A percentile compares a stretch with the other conserved stretches of the same genome.
These are phyloP conservation scores for Theileria parva DNA, from an alignment of 169 alveolate species.

Conservation along the genomic window DNA sequence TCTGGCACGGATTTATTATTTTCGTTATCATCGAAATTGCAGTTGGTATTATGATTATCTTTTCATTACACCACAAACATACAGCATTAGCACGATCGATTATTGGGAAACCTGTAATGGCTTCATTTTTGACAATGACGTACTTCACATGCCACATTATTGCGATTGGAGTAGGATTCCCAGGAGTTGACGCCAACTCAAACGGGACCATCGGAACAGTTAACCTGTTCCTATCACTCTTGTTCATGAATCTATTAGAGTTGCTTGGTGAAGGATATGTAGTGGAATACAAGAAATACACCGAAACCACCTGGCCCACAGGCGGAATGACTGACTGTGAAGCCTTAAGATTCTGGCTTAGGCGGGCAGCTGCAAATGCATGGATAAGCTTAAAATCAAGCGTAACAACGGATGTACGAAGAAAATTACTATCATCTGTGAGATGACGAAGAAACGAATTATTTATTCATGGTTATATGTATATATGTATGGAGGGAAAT, in stretches of 20 bases:
- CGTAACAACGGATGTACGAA: constrained; percentile 1
- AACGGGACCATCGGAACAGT: constrained; percentile 3
- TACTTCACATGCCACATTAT: background rate
- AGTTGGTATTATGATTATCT: background rate
- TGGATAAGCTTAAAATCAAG: constrained; percentile 3
- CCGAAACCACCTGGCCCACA: constrained; percentile 2
- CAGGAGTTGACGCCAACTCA: constrained; percentile 21
- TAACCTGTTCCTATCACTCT: constrained; percentile 7
- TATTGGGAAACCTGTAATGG: background rate
- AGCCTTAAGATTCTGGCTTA: constrained; percentile 16
- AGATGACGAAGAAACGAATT: background rate
- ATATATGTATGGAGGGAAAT: background rate
- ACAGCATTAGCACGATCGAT: constrained; percentile 10
- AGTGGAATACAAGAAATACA: background rate
- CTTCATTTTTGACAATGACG: constrained; percentile 13
- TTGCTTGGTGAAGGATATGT: constrained; percentile 26
- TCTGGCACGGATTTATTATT: constrained; percentile 12
- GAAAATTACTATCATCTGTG: background rate
- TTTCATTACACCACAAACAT: background rate
- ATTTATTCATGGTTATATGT: background rate
- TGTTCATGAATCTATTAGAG: background rate
- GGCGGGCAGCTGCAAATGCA: background rate
- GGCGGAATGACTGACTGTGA: background rate
- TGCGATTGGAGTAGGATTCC: constrained; percentile 3
- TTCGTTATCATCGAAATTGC: background rate